These are phyloP conservation scores for Plasmopara viticola DNA, from an alignment of 352 stramenopile genomes.

Conservation along the genomic window DNA sequence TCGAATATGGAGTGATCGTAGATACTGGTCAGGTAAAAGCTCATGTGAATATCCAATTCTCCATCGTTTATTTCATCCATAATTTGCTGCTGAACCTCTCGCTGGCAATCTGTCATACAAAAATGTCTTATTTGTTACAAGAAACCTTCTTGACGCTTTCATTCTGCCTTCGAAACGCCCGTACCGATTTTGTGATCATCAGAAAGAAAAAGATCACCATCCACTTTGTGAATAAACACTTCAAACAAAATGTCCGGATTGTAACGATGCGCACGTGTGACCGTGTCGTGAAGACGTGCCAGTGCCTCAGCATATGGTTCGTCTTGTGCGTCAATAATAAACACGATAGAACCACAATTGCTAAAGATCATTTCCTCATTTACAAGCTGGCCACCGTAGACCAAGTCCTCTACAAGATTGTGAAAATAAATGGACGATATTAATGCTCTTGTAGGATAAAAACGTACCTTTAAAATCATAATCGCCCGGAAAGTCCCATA, in stretches of 20 bases:
- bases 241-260: conserved; percentile 97
- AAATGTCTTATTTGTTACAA: not conserved
- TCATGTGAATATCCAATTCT: conserved; percentile 90
- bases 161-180: not conserved
- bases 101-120: conserved; percentile 84
- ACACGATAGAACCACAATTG: conserved; percentile 91
- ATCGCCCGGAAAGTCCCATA: conserved; percentile 98
- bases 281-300: conserved; percentile 83
- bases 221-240: conserved; percentile 99
- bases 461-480: conserved; percentile 79
- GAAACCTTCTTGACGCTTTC: not conserved
- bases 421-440: no score
- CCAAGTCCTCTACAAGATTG: conserved; percentile 56
- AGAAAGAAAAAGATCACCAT: conserved; percentile 97
- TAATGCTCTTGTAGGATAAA: no score
- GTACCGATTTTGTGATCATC: conserved; percentile 97
- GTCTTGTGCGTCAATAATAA: conserved; percentile 98
- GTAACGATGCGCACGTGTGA: conserved; percentile 79
- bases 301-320: conserved; percentile 85
- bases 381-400: conserved; percentile 83
- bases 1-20: conserved; percentile 98
- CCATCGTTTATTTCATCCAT: conserved; percentile 93
- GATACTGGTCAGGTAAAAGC: conserved; percentile 89
- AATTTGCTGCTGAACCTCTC: conserved; percentile 97
- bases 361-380: conserved; percentile 91